Percentiles rank a stretch among this genome's conserved stretches.
Evolutionary conservation across 805 yeast genomes (phyloP).

Genomic region (Wickerhamomyces queroliae): DNA sequence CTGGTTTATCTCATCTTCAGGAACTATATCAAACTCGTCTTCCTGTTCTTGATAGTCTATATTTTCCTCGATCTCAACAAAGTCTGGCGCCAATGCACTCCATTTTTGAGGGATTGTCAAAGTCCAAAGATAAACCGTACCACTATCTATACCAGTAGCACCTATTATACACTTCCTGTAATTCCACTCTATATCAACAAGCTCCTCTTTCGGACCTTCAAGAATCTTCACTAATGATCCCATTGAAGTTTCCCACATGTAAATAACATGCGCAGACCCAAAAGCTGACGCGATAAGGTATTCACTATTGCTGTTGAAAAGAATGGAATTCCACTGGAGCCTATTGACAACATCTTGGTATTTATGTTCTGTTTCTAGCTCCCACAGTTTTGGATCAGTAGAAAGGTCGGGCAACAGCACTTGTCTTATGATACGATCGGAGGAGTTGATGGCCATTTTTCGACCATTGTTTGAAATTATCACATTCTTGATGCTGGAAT

Average conservation of each 20-base stretch:
- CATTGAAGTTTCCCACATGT: conserved; percentile 86
- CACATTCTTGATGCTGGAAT: conserved; percentile 66
- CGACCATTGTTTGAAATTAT: conserved; percentile 52
- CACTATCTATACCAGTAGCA: conserved; percentile 83
- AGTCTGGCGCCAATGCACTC: conserved; percentile 96
- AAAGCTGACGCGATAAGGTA: conserved; percentile 84
- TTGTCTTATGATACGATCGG: conserved; percentile 73
- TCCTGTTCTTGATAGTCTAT: conserved; percentile 83
- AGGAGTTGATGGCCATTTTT: conserved; percentile 66
- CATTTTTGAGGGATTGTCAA: conserved; percentile 83
- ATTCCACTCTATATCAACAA: conserved; percentile 86
- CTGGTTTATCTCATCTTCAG: conserved; percentile 57
- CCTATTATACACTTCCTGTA: conserved; percentile 65
- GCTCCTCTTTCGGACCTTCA: conserved; percentile 87
- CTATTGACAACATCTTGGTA: conserved; percentile 89
- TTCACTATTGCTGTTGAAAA: conserved; percentile 70
- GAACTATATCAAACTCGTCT: conserved; percentile 83
- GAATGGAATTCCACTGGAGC: conserved; percentile 81
- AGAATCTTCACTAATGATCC: conserved; percentile 86
- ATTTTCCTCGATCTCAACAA: conserved; percentile 90
- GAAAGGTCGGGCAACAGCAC: conserved; percentile 35
- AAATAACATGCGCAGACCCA: conserved; percentile 84
- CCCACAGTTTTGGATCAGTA: conserved; percentile 27
- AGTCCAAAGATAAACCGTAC: conserved; percentile 78
- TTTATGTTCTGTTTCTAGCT: conserved; percentile 65